Base-by-base conservation (phyloP, 2,329 filamentous ascomycete species). In the Beauveria bassiana region DNA sequence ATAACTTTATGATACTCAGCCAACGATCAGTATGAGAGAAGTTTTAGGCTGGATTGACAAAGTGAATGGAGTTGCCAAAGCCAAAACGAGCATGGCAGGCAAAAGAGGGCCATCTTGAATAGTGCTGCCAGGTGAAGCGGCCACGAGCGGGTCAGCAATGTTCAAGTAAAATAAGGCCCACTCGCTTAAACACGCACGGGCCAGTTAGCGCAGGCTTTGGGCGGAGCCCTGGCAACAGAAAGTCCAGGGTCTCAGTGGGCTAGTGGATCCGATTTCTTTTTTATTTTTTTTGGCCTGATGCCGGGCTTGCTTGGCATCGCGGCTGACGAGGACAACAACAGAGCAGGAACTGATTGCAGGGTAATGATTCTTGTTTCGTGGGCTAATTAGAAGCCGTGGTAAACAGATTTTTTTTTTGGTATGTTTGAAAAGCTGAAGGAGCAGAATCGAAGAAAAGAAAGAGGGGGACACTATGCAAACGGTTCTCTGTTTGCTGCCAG, bases 131-230 rank as follows among this genome's bases (percentile, higher is more conserved):
- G 5, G 12, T 38, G 34, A 14, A 38, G 34, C 34, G 34, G 34
- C 34, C 34, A 5, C 34, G n/a, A 26, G 47, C 56, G 55, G 56
- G 56, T 67, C 64, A 70, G 68, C 63, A 68, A 71, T 71, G 69
- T 70, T 52, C 47, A 50, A 53, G 38, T 60, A 34, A 60, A 54
- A 54, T 54, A 67, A 70, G 69, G 59, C 67, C 69, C 69, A 70
- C 69, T 70, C 68, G 65, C 69, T 70, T 70, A 68, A 66, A 65
- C 61, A 62, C 63, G 69, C 69, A 71, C 68, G 65, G 69, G 62
- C 69, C 69, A 70, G 62, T 63, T 38, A 51, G 49, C 47, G 49
- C n/a, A 20, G 50, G 18, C 24, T 24, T 26, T 54, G 45, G 26
- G 34, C 50, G 49, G 61, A 47, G 28, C 55, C 61, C 61, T 58